phyloP scores from a whole-genome alignment of 768 basidiomycete species.

The Neoboletus subvelutipes region DNA sequence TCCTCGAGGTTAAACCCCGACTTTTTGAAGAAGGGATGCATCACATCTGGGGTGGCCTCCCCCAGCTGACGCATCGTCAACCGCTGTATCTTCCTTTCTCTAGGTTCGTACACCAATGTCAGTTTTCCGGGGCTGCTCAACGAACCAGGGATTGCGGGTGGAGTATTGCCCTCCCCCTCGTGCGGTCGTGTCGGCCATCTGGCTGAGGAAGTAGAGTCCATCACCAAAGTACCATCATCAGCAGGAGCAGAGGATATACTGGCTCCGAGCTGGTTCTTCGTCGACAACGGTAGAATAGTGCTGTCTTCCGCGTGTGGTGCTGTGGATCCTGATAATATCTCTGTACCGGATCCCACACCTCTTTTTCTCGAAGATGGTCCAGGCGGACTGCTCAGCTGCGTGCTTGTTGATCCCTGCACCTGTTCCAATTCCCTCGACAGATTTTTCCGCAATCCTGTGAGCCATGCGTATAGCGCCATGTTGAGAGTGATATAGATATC shows the following conservation, averaged over 20 bases:
- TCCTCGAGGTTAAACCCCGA: conserved; percentile 83
- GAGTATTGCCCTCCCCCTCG: conserved; percentile 10
- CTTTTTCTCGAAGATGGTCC: conserved; percentile 38
- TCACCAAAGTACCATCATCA: conserved; percentile 9
- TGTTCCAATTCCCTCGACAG: conserved; percentile 77
- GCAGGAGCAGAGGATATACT: background rate
- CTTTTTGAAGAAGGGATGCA: conserved; percentile 85
- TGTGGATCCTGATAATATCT: conserved; percentile 7
- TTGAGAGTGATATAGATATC: conserved; percentile 87
- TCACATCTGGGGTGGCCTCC: conserved; percentile 85
- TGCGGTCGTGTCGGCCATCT: conserved; percentile 20
- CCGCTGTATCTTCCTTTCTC: conserved; percentile 69
- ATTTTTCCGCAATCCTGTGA: conserved; percentile 74
- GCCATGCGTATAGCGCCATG: conserved; percentile 78
- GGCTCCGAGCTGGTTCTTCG: conserved; percentile 11
- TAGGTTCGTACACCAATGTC: conserved; percentile 51
- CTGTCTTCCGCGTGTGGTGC: conserved; percentile 11
- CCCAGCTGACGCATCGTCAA: conserved; percentile 83
- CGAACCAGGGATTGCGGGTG: background rate
- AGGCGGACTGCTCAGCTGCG: conserved; percentile 37
- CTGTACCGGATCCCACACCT: conserved; percentile 15
- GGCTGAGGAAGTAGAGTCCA: conserved; percentile 1
- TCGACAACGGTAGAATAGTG: background rate
- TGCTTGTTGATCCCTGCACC: conserved; percentile 56
- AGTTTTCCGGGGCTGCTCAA: conserved; percentile 14